These are phyloP conservation scores for Striga asiatica DNA, from an alignment of 257 asterid species.

Conservation along the genomic window DNA sequence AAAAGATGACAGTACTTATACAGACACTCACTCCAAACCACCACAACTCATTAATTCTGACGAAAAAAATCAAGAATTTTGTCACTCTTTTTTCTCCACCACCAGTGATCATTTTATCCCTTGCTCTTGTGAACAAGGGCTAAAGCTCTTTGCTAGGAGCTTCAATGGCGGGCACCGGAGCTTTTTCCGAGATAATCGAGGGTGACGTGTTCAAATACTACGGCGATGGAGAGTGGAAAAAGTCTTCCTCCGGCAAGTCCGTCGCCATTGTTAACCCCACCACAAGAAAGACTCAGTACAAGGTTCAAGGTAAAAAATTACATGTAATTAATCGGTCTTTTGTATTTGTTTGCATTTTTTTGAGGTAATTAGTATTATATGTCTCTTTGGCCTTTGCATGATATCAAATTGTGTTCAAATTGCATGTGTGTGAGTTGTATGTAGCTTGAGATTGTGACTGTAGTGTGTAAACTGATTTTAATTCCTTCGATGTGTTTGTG, in stretches of 20 bases:
- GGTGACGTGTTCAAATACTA: conserved; percentile 73
- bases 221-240: conserved; percentile 81
- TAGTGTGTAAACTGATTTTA: no score
- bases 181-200: conserved; percentile 63
- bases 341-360: background rate
- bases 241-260: conserved; percentile 64
- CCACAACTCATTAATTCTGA: background rate
- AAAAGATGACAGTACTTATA: conserved; percentile 8
- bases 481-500: conserved; percentile 6
- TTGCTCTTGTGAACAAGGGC: no score
- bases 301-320: conserved; percentile 64
- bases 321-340: background rate
- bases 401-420: background rate
- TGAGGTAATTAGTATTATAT: background rate
- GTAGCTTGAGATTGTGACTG: background rate
- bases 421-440: background rate
- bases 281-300: conserved; percentile 76
- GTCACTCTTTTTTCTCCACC: background rate
- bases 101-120: no score
- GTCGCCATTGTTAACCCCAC: conserved; percentile 79
- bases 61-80: background rate
- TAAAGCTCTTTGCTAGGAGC: background rate
- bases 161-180: conserved; percentile 79
- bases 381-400: background rate
- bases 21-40: background rate